Evolutionary conservation across 768 basidiomycete genomes (phyloP).

Genomic region (Dioszegia hungarica): DNA sequence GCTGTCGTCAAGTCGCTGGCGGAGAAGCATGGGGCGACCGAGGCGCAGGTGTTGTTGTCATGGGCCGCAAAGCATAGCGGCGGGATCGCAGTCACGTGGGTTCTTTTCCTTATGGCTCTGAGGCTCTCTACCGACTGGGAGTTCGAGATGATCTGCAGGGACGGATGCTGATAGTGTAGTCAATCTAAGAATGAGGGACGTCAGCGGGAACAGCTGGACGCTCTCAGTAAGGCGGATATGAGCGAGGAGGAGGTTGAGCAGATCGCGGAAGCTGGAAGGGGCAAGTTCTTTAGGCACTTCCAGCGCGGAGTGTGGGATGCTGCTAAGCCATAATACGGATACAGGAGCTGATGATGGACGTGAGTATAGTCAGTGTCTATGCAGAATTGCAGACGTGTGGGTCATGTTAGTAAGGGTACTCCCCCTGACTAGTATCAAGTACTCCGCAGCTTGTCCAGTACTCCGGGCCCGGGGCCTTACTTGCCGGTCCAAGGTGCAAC

Average conservation of each 20-base stretch:
- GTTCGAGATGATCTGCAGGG: neutral
- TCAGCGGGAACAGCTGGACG: conserved; percentile 31
- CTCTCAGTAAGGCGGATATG: conserved; percentile 19
- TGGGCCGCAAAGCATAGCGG: conserved; percentile 18
- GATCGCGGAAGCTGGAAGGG: conserved; percentile 28
- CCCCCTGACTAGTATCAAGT: too few relatives aligned
- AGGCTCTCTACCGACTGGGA: neutral
- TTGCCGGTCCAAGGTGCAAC: too few relatives aligned
- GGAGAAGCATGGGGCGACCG: conserved; percentile 14
- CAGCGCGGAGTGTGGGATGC: conserved; percentile 32
- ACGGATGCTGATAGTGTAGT: conserved; percentile 2
- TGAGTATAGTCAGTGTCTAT: neutral
- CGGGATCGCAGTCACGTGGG: conserved; percentile 1
- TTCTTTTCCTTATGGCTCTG: too few relatives aligned
- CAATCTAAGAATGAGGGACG: conserved; percentile 19
- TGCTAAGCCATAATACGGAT: conserved; percentile 18
- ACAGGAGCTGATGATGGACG: neutral
- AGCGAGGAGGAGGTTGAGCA: conserved; percentile 20
- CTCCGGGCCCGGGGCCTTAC: too few relatives aligned
- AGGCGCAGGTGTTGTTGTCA: conserved; percentile 35
- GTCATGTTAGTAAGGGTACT: too few relatives aligned
- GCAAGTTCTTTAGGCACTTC: conserved; percentile 19
- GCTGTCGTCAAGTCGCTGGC: conserved; percentile 20
- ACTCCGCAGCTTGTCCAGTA: too few relatives aligned
- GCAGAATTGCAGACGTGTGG: too few relatives aligned